phyloP scores from a whole-genome alignment of 345 rosid species.

The Garcia nutans region DNA sequence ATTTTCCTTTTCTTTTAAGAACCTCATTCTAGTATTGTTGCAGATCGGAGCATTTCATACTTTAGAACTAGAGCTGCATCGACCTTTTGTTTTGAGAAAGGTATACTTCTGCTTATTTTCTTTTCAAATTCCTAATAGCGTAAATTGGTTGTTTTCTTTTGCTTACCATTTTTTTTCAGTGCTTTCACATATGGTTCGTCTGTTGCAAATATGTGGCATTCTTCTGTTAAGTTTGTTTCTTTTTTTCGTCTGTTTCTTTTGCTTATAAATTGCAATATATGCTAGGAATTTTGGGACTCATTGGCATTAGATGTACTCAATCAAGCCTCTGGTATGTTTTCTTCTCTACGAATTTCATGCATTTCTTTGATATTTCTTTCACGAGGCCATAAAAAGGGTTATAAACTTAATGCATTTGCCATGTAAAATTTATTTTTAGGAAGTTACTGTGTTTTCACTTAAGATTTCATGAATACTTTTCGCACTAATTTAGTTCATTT shows the following conservation, averaged over 20 bases:
- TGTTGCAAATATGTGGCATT: not conserved
- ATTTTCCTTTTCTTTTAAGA: not conserved
- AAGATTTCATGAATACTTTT: too few species aligned
- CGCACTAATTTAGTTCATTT: too few species aligned
- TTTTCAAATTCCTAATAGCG: not conserved
- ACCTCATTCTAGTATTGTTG: slow-evolving; percentile 16
- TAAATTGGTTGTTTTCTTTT: not conserved
- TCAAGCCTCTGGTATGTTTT: slow-evolving; percentile 83
- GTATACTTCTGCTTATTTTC: slow-evolving; percentile 30
- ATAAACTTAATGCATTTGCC: not conserved
- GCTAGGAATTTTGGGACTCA: slow-evolving; percentile 86
- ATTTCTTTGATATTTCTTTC: not conserved
- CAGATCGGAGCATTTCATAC: slow-evolving; percentile 98
- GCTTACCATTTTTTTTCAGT: too few species aligned
- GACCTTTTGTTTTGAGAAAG: slow-evolving; percentile 89
- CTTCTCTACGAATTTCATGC: not conserved
- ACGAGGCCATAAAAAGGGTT: not conserved
- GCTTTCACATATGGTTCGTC: too few species aligned
- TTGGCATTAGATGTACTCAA: slow-evolving; percentile 71
- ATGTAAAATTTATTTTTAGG: not conserved
- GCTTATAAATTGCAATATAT: slow-evolving; percentile 8
- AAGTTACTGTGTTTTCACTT: not conserved
- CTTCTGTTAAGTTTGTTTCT: not conserved
- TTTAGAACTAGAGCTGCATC: slow-evolving; percentile 72
- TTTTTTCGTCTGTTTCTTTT: not conserved